Percentiles rank a stretch among this genome's conserved stretches.
phyloP scores from a whole-genome alignment of 2,329 filamentous ascomycete species.

The Curvularia sp. region DNA sequence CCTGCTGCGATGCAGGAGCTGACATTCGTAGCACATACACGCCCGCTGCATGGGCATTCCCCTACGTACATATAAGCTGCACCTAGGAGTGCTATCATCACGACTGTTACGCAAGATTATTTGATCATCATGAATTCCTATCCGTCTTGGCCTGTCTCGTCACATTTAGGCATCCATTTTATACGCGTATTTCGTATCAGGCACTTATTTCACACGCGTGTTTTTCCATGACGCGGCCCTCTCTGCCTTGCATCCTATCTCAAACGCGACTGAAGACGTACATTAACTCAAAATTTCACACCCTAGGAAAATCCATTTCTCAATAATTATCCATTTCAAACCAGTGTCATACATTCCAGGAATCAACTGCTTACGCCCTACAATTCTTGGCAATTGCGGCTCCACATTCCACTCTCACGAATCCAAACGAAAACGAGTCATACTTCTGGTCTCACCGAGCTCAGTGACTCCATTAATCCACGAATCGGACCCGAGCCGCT shows the following conservation, averaged over 20 bases:
- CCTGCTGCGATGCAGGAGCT: neutral
- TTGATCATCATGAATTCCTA: neutral
- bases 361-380: neutral
- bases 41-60: neutral
- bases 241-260: neutral
- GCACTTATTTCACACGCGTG: too few relatives aligned
- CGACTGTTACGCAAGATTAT: neutral
- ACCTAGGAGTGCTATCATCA: neutral
- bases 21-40: neutral
- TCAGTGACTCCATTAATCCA: neutral
- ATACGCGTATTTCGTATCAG: neutral
- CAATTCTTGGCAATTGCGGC: neutral
- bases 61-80: neutral
- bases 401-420: neutral
- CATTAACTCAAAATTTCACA: neutral
- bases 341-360: neutral
- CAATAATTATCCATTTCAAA: neutral
- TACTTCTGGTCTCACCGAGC: neutral
- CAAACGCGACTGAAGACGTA: neutral
- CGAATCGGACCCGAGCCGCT: too few relatives aligned
- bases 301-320: neutral
- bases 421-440: neutral
- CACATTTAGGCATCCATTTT: neutral
- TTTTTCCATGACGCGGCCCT: neutral
- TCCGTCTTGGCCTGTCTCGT: neutral